Conservation (phyloP, 129 eudicot genomes). For the Flaveria sonorensis region DNA sequence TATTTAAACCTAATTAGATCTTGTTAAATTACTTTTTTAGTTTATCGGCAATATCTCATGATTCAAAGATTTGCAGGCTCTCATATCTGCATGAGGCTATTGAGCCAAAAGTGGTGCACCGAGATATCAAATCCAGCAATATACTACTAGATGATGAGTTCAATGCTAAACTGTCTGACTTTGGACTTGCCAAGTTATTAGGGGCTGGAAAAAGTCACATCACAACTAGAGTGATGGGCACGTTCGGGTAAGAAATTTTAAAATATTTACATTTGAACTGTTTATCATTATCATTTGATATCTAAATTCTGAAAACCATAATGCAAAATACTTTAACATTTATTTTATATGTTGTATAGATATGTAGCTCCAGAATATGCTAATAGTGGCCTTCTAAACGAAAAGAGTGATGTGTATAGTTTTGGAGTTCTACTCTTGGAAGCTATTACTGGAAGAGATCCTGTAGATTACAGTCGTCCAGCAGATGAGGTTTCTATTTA, state of each 20-base stretch:
- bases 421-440: constrained; percentile 80
- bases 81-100: constrained; percentile 86
- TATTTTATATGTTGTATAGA: constrained; percentile 36
- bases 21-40: not conserved
- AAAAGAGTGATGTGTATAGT: constrained; percentile 86
- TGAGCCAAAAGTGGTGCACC: constrained; percentile 89
- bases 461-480: constrained; percentile 85
- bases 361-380: constrained; percentile 96
- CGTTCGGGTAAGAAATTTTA: constrained; percentile 57
- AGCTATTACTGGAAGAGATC: constrained; percentile 88
- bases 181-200: constrained; percentile 85
- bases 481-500: constrained; percentile 59
- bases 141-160: constrained; percentile 73
- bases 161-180: constrained; percentile 79
- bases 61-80: constrained; percentile 45
- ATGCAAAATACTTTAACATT: not conserved
- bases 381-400: constrained; percentile 79
- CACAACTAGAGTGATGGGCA: constrained; percentile 91
- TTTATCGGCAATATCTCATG: not conserved
- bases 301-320: not conserved
- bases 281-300: not conserved
- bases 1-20: not conserved
- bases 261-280: not conserved
- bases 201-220: constrained; percentile 87
- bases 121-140: constrained; percentile 89